Evolutionary conservation across 257 asterid genomes (phyloP).

Genomic region (Coffea canephora): DNA sequence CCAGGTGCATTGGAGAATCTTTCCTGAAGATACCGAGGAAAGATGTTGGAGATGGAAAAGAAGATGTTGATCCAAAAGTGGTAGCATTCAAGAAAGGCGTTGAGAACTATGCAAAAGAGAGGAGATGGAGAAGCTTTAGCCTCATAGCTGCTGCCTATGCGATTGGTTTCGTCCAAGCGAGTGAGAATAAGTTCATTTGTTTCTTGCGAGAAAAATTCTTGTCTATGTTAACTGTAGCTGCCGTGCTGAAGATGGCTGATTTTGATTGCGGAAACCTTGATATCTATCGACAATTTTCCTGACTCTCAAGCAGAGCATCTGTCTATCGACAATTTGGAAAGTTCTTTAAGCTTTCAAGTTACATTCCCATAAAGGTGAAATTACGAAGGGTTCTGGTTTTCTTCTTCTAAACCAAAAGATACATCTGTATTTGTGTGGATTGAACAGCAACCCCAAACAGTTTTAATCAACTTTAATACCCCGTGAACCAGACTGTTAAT

Average conservation of each 20-base stretch:
- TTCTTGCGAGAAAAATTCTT: conserved; percentile 48
- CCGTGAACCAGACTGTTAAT: no score
- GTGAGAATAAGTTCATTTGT: conserved; percentile 37
- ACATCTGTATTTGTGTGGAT: no score
- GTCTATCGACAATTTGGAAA: no score
- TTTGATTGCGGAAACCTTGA: background rate
- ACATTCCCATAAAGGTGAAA: no score
- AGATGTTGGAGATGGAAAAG: background rate
- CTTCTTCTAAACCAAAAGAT: no score
- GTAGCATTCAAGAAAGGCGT: conserved; percentile 34
- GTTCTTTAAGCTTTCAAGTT: no score
- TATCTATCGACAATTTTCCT: background rate
- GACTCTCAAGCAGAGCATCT: no score
- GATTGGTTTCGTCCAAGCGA: conserved; percentile 59
- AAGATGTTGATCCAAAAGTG: conserved; percentile 18
- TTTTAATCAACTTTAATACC: no score
- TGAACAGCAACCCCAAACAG: no score
- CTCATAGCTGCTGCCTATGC: conserved; percentile 49
- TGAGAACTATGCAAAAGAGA: conserved; percentile 42
- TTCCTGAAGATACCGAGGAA: conserved; percentile 5
- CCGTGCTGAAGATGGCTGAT: background rate
- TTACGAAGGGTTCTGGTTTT: no score
- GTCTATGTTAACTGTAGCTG: conserved; percentile 24
- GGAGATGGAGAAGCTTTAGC: conserved; percentile 74
- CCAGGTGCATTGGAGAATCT: conserved; percentile 53